phyloP scores from a whole-genome alignment of 345 rosid species.

The Pelargonium nanum region DNA sequence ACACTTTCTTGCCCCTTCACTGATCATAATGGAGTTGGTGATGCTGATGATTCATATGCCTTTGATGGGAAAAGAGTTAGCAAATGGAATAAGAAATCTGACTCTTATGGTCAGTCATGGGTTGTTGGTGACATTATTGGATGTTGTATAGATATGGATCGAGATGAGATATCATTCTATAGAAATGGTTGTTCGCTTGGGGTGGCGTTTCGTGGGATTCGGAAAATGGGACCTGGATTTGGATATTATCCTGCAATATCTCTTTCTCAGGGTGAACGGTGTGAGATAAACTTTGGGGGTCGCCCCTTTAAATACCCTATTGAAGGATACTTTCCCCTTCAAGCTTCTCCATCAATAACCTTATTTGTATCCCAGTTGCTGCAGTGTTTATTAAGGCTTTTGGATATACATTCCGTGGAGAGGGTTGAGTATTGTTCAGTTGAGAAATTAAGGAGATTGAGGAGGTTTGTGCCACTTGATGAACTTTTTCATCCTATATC shows the following conservation, averaged over 20 bases:
- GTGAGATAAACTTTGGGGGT: constrained; percentile 76
- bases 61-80: constrained; percentile 88
- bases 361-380: constrained; percentile 46
- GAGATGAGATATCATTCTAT: constrained; percentile 65
- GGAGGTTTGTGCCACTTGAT: constrained; percentile 63
- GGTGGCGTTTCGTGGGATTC: constrained; percentile 60
- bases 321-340: constrained; percentile 57
- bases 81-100: constrained; percentile 77
- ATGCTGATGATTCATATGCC: constrained; percentile 97
- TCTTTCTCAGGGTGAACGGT: constrained; percentile 86
- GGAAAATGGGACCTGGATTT: constrained; percentile 68
- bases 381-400: constrained; percentile 59
- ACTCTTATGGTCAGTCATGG: constrained; percentile 86
- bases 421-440: constrained; percentile 46
- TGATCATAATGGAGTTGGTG: constrained; percentile 91
- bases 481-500: constrained; percentile 66
- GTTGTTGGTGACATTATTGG: constrained; percentile 88
- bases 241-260: constrained; percentile 93
- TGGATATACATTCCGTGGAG: constrained; percentile 40
- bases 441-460: constrained; percentile 64
- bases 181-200: constrained; percentile 81
- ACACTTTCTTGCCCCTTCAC: constrained; percentile 81
- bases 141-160: constrained; percentile 74
- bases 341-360: constrained; percentile 41
- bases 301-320: constrained; percentile 72